phyloP scores from a whole-genome alignment of 768 basidiomycete genomes.

The Termitomyces sp. region DNA sequence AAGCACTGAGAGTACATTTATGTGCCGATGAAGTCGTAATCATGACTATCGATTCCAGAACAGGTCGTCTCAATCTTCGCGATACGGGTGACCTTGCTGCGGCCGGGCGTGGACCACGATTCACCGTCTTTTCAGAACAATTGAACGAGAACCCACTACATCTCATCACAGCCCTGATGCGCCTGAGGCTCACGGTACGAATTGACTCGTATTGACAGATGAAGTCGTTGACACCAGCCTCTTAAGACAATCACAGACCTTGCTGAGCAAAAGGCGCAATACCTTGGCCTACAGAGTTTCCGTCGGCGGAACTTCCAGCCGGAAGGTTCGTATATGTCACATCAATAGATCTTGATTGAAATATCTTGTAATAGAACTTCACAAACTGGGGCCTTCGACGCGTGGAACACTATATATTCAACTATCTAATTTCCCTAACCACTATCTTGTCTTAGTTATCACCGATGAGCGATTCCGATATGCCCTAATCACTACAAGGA shows the following conservation, averaged over 20 bases:
- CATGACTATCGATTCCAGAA: conserved; percentile 76
- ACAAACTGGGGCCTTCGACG: conserved; percentile 65
- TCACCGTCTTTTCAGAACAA: conserved; percentile 53
- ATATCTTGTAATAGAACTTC: conserved; percentile 47
- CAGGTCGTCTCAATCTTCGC: conserved; percentile 72
- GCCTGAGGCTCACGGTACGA: conserved; percentile 63
- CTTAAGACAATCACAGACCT: conserved; percentile 80
- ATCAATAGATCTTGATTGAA: background rate
- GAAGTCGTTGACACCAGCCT: conserved; percentile 3
- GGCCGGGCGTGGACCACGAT: conserved; percentile 68
- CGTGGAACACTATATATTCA: conserved; percentile 74
- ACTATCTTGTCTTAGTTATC: conserved; percentile 85
- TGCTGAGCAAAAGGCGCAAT: conserved; percentile 81
- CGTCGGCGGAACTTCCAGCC: conserved; percentile 63
- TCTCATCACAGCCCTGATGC: conserved; percentile 55
- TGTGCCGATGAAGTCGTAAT: conserved; percentile 77
- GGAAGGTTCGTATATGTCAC: conserved; percentile 47
- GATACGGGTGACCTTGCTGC: conserved; percentile 83
- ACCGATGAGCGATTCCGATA: conserved; percentile 77
- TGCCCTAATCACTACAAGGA: conserved; percentile 72
- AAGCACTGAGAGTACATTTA: conserved; percentile 65
- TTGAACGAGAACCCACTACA: conserved; percentile 70
- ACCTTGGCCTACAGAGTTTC: conserved; percentile 78
- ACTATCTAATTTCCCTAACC: conserved; percentile 70
- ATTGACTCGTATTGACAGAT: background rate